Conservation (phyloP, 257 asterid genomes). For the Jaltomata sinuosa region DNA sequence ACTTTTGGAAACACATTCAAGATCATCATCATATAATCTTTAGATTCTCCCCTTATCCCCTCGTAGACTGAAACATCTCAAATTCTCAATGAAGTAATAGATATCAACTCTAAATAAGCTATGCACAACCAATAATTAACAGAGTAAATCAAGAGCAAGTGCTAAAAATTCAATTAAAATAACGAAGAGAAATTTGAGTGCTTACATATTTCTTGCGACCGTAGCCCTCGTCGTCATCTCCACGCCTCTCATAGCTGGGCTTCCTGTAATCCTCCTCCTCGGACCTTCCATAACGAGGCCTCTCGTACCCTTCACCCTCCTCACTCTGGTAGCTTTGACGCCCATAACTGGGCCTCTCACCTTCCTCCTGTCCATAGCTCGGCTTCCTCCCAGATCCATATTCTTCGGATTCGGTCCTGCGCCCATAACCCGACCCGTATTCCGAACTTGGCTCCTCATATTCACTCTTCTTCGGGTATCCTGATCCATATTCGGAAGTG, state of each 20-base stretch:
- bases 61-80: background rate
- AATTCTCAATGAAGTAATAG: background rate
- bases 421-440: constrained; percentile 8
- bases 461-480: constrained; percentile 20
- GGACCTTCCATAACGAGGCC: constrained; percentile 10
- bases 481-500: constrained; percentile 21
- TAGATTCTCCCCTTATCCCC: background rate
- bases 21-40: background rate
- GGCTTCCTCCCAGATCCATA: constrained; percentile 7
- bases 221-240: constrained; percentile 31
- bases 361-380: constrained; percentile 19
- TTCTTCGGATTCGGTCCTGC: background rate
- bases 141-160: background rate
- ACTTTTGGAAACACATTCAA: background rate
- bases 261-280: constrained; percentile 44
- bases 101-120: background rate
- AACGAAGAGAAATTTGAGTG: background rate
- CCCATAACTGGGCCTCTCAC: constrained; percentile 7
- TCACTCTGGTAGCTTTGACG: constrained; percentile 5
- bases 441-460: constrained; percentile 6
- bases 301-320: constrained; percentile 4
- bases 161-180: background rate
- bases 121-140: background rate
- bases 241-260: constrained; percentile 44
- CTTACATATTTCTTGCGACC: constrained; percentile 78